Conservation (phyloP, 148 eudicot species). For the Rhododendron williamsianum region DNA sequence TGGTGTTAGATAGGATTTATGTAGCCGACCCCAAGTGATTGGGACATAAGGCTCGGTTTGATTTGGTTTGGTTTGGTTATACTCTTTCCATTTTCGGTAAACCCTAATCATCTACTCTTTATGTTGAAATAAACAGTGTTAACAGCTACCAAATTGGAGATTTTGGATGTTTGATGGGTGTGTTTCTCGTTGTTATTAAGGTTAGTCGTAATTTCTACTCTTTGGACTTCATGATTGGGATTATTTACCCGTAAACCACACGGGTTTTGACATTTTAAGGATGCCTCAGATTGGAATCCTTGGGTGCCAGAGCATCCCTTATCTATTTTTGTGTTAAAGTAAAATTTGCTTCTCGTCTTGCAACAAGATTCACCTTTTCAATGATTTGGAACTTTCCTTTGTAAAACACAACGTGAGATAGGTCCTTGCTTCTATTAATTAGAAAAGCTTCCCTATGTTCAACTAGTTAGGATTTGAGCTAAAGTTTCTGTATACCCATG, state of each 20-base stretch:
- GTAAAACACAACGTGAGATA: not conserved
- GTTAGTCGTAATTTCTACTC: not conserved
- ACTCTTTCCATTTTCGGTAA: not conserved
- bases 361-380: not conserved
- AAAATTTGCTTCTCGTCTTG: not conserved
- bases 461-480: not conserved
- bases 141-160: not conserved
- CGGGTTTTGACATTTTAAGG: not conserved
- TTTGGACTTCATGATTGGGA: not conserved
- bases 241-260: not conserved
- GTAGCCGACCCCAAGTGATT: too few relatives aligned
- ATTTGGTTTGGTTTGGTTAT: too few relatives aligned
- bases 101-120: not conserved
- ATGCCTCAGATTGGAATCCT: not conserved
- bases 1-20: not conserved
- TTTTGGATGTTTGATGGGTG: not conserved
- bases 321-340: not conserved
- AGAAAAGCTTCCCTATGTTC: not conserved
- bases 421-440: not conserved
- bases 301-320: not conserved
- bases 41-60: too few relatives aligned
- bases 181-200: conserved; percentile 3
- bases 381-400: not conserved
- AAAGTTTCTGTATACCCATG: not conserved
- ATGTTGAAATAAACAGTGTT: not conserved